These are phyloP conservation scores for Oldenlandia corymbosa DNA, from an alignment of 257 asterid species.

Conservation along the genomic window DNA sequence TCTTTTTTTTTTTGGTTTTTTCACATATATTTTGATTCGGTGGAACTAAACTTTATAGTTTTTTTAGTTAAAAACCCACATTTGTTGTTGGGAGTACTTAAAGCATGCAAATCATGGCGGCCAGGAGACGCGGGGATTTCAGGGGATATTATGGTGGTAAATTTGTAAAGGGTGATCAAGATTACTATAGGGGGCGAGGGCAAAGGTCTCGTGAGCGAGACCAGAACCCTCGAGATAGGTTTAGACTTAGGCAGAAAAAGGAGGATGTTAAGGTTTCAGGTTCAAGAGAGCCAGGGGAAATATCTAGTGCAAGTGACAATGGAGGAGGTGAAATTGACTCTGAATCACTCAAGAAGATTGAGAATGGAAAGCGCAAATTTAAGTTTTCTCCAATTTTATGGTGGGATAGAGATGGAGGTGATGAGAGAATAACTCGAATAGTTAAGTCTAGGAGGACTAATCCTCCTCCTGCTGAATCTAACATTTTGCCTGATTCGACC, in stretches of 20 bases:
- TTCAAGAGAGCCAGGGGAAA: constrained; percentile 88
- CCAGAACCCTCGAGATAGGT: constrained; percentile 33
- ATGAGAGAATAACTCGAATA: constrained; percentile 32
- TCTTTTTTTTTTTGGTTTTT: too few relatives aligned
- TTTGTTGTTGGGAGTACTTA: constrained; percentile 12
- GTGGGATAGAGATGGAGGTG: constrained; percentile 87
- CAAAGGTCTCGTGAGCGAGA: constrained; percentile 25
- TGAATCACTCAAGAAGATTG: constrained; percentile 31
- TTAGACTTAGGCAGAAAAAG: constrained; percentile 50
- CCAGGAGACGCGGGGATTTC: constrained; percentile 68
- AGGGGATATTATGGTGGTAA: constrained; percentile 55
- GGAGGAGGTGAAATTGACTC: constrained; percentile 53
- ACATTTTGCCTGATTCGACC: constrained; percentile 20
- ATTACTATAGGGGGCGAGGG: constrained; percentile 33
- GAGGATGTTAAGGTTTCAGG: constrained; percentile 33
- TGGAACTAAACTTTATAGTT: constrained; percentile 6
- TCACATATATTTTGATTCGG: too few relatives aligned
- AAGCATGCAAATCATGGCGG: constrained; percentile 42
- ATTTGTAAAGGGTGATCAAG: constrained; percentile 37
- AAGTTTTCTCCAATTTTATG: constrained; percentile 81
- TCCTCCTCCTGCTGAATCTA: constrained; percentile 18
- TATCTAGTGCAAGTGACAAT: constrained; percentile 77
- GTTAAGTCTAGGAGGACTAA: constrained; percentile 34
- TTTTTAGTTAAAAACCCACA: constrained; percentile 10
- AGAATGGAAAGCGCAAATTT: constrained; percentile 47